These are phyloP conservation scores for Fusarium nisikadoi DNA, from an alignment of 2,329 filamentous ascomycete genomes.

Conservation along the genomic window DNA sequence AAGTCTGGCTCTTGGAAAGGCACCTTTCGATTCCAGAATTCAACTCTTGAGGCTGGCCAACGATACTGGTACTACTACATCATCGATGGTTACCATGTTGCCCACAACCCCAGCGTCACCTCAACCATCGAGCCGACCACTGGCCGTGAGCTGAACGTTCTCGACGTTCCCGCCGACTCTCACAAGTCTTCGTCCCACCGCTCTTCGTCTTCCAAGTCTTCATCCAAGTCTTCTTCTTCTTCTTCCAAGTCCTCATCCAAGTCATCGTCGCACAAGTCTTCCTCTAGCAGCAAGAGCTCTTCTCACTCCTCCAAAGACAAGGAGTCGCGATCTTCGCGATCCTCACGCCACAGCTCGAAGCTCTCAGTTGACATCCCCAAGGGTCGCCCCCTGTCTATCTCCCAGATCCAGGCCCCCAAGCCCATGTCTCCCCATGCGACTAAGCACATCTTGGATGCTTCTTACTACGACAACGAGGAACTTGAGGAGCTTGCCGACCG, in stretches of 20 bases:
- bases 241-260: conserved; percentile 56
- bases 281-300: conserved; percentile 48
- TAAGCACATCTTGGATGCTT: conserved; percentile 83
- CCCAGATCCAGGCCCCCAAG: conserved; percentile 91
- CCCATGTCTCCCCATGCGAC: conserved; percentile 89
- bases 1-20: conserved; percentile 95
- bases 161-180: conserved; percentile 79
- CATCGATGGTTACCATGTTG: conserved; percentile 98
- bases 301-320: conserved; percentile 60
- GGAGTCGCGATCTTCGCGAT: conserved; percentile 54
- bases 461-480: conserved; percentile 78
- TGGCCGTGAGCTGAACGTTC: conserved; percentile 95
- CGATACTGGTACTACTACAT: conserved; percentile 99
- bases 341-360: conserved; percentile 59
- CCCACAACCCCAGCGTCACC: conserved; percentile 91
- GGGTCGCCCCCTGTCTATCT: conserved; percentile 87
- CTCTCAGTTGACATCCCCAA: conserved; percentile 79
- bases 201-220: conserved; percentile 56
- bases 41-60: conserved; percentile 85
- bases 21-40: conserved; percentile 93
- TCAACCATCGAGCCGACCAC: conserved; percentile 96
- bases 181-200: conserved; percentile 55
- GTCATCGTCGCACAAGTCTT: conserved; percentile 52
- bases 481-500: conserved; percentile 83
- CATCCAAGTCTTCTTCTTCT: conserved; percentile 47